Conservation (phyloP, 2,329 filamentous ascomycete species). For the Diplodia intermedia region DNA sequence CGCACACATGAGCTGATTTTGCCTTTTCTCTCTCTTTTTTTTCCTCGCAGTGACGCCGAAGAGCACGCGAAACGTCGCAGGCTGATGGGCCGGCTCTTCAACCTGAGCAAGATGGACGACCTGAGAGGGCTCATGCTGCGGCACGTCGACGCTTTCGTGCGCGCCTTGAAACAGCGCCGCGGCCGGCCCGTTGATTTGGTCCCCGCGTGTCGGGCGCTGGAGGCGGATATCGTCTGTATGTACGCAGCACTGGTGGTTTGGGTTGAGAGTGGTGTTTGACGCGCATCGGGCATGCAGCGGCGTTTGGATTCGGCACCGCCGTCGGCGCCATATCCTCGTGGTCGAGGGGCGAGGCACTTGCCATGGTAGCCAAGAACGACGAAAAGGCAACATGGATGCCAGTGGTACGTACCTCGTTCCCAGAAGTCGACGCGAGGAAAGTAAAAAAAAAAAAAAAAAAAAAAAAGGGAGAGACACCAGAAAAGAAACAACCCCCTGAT, state of each 20-base stretch:
- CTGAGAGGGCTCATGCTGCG: slow-evolving; percentile 4
- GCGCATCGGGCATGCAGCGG: not conserved
- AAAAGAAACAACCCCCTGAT: not conserved
- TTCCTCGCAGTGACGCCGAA: not conserved
- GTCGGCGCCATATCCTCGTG: slow-evolving; percentile 5
- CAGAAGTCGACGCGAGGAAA: not conserved
- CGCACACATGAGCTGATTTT: not conserved
- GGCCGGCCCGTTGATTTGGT: not conserved
- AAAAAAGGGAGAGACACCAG: not conserved
- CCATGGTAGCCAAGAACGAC: slow-evolving; percentile 18
- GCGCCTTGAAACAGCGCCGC: not conserved
- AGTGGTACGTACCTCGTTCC: not conserved
- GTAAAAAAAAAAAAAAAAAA: not conserved
- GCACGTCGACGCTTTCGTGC: not conserved
- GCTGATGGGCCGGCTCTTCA: slow-evolving; percentile 24
- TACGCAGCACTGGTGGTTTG: not conserved
- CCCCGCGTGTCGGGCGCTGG: slow-evolving; percentile 10
- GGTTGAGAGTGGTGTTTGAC: not conserved
- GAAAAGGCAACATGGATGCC: slow-evolving; percentile 23
- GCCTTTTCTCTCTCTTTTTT: not conserved
- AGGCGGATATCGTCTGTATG: slow-evolving; percentile 19
- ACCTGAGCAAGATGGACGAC: slow-evolving; percentile 17
- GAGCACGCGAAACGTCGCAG: slow-evolving; percentile 18
- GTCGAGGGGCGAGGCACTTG: not conserved
- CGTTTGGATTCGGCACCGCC: slow-evolving; percentile 4